Evolutionary conservation across 768 basidiomycete genomes (phyloP).

Genomic region (Strobilomyces echinocephalus): DNA sequence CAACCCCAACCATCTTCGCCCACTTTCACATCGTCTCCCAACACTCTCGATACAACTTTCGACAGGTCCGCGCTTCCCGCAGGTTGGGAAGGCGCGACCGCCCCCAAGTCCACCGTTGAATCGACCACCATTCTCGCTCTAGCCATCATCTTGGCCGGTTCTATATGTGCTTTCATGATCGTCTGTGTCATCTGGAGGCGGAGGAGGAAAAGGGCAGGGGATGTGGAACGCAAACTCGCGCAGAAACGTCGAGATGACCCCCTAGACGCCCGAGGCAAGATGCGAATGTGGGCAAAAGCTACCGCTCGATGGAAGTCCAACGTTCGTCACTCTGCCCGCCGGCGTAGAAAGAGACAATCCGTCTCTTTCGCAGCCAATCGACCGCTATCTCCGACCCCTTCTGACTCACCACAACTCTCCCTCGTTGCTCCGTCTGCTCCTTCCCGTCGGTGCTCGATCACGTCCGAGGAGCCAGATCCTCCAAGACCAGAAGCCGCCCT

Average conservation of each 20-base stretch:
- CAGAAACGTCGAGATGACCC: slow-evolving; percentile 25
- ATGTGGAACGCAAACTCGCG: slow-evolving; percentile 48
- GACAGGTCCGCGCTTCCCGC: slow-evolving; percentile 41
- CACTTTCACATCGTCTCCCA: slow-evolving; percentile 13
- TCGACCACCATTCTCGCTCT: slow-evolving; percentile 51
- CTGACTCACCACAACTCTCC: slow-evolving; percentile 10
- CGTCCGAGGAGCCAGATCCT: slow-evolving; percentile 4
- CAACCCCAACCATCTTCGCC: slow-evolving; percentile 8
- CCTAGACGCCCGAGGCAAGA: slow-evolving; percentile 39
- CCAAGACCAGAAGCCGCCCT: slow-evolving; percentile 1
- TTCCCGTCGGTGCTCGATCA: slow-evolving; percentile 29
- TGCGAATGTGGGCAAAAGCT: slow-evolving; percentile 61
- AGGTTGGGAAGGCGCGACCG: slow-evolving; percentile 41
- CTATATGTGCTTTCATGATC: slow-evolving; percentile 59
- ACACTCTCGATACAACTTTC: slow-evolving; percentile 2
- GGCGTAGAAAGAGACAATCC: slow-evolving; percentile 37
- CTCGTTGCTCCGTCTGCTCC: slow-evolving; percentile 6
- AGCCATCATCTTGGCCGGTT: slow-evolving; percentile 57
- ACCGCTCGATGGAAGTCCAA: slow-evolving; percentile 67
- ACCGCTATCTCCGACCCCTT: slow-evolving; percentile 18
- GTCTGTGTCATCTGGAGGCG: slow-evolving; percentile 57
- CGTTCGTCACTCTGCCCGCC: slow-evolving; percentile 55
- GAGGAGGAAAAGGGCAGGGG: slow-evolving; percentile 35
- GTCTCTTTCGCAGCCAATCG: slow-evolving; percentile 4
- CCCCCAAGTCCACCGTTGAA: slow-evolving; percentile 24